Percentiles rank a stretch among this genome's conserved stretches.
These are phyloP conservation scores for Eudorina sp. DNA, from an alignment of 139 green algal genomes.

Conservation along the genomic window DNA sequence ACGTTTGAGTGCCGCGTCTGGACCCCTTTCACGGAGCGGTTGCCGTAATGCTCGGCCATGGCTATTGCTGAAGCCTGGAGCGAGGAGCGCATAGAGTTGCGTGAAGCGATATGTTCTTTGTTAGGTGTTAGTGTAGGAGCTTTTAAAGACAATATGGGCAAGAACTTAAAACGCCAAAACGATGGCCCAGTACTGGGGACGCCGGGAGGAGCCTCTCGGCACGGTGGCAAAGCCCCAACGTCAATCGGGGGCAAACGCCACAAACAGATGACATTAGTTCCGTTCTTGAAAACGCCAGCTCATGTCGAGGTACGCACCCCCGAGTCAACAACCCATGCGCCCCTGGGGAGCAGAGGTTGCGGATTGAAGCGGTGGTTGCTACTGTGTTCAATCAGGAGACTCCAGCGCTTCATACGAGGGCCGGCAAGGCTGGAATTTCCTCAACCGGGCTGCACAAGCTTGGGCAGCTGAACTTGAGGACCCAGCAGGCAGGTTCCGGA, in stretches of 20 bases:
- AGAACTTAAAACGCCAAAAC: constrained; percentile 31
- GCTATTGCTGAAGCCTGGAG: too few relatives aligned
- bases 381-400: constrained; percentile 19
- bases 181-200: constrained; percentile 6
- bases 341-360: not conserved
- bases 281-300: constrained; percentile 23
- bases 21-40: not conserved
- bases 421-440: not conserved
- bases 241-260: constrained; percentile 26
- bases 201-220: not conserved
- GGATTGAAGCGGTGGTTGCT: too few relatives aligned
- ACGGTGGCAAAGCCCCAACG: not conserved
- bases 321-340: constrained; percentile 2
- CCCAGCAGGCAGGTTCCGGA: constrained; percentile 3
- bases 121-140: not conserved
- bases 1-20: not conserved
- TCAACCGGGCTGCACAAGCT: not conserved
- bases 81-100: not conserved
- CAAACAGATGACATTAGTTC: constrained; percentile 27
- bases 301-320: constrained; percentile 1
- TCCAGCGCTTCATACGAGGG: not conserved
- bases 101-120: not conserved
- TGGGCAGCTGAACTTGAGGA: not conserved
- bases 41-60: not conserved
- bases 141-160: constrained; percentile 5